A percentile compares a stretch with the other conserved stretches of the same genome.
phyloP scores from a whole-genome alignment of 2,329 filamentous ascomycete genomes.

The Aspergillus bombycis region DNA sequence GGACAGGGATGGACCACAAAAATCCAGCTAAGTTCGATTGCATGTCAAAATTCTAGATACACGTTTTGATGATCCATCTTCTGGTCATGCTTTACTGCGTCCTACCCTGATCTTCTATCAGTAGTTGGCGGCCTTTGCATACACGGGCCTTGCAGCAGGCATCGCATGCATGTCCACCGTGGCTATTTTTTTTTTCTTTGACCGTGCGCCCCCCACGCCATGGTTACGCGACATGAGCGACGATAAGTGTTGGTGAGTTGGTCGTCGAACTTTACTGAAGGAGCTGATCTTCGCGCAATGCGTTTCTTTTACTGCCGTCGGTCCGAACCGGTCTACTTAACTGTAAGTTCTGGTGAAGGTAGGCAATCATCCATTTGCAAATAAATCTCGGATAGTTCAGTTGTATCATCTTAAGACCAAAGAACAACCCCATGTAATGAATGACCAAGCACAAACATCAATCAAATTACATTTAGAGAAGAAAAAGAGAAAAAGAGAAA shows the following conservation, averaged over 20 bases:
- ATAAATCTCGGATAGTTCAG: conserved; percentile 1
- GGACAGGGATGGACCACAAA: conserved; percentile 23
- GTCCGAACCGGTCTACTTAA: conserved; percentile 4
- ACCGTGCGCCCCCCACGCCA: background rate
- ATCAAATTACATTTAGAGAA: background rate
- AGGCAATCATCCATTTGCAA: conserved; percentile 13
- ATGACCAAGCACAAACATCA: background rate
- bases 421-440: background rate
- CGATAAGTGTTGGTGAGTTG: conserved; percentile 30
- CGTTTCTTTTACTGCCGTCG: background rate
- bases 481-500: too few species aligned
- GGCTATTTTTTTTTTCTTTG: background rate
- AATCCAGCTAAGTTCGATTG: conserved; percentile 44
- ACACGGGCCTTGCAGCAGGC: conserved; percentile 12
- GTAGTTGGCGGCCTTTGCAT: conserved; percentile 33
- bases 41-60: conserved; percentile 35
- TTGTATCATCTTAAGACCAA: background rate
- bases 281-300: conserved; percentile 10
- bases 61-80: conserved; percentile 26
- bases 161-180: conserved; percentile 6
- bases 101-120: conserved; percentile 37
- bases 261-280: conserved; percentile 21
- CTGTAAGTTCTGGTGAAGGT: conserved; percentile 20
- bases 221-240: conserved; percentile 3
- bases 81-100: conserved; percentile 25